These are phyloP conservation scores for Waltergamsia citrina DNA, from an alignment of 2,329 filamentous ascomycete genomes.

Conservation along the genomic window DNA sequence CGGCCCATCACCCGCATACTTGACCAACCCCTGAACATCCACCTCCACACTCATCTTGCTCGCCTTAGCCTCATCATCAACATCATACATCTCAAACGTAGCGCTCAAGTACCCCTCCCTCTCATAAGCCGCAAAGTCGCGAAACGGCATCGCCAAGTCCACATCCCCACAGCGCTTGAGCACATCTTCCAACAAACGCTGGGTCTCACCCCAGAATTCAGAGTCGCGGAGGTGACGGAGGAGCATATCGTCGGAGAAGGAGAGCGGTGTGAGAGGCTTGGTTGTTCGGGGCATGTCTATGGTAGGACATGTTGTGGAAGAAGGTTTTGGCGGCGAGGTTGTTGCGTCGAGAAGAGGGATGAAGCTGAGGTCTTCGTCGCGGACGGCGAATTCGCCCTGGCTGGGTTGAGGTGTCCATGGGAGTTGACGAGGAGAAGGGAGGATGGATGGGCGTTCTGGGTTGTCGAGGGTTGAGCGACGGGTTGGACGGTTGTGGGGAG, in stretches of 20 bases:
- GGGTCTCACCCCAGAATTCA: conserved; percentile 29
- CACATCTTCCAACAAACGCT: conserved; percentile 24
- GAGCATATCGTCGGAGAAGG: conserved; percentile 30
- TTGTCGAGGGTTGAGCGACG: conserved; percentile 20
- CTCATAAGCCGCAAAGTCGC: conserved; percentile 24
- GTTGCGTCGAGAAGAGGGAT: conserved; percentile 18
- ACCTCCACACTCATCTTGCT: conserved; percentile 17
- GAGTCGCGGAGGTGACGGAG: conserved; percentile 28
- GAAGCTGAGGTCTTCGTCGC: conserved; percentile 20
- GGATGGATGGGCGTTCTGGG: conserved; percentile 13
- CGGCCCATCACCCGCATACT: conserved; percentile 13
- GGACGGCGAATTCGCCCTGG: conserved; percentile 9
- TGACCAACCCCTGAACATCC: conserved; percentile 13
- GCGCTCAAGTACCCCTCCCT: conserved; percentile 32
- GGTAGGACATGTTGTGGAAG: conserved; percentile 9
- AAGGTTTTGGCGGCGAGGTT: conserved; percentile 2
- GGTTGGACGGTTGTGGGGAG: conserved; percentile 6
- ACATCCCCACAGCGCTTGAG: conserved; percentile 22
- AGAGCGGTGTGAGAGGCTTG: conserved; percentile 10
- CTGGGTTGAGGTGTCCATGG: conserved; percentile 12
- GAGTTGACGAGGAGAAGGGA: conserved; percentile 11
- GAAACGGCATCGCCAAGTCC: conserved; percentile 18
- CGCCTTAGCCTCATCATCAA: conserved; percentile 34
- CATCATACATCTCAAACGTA: conserved; percentile 49
- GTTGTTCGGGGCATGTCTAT: conserved; percentile 6